These are phyloP conservation scores for Boeremia exigua DNA, from an alignment of 2,329 filamentous ascomycete genomes.

Conservation along the genomic window DNA sequence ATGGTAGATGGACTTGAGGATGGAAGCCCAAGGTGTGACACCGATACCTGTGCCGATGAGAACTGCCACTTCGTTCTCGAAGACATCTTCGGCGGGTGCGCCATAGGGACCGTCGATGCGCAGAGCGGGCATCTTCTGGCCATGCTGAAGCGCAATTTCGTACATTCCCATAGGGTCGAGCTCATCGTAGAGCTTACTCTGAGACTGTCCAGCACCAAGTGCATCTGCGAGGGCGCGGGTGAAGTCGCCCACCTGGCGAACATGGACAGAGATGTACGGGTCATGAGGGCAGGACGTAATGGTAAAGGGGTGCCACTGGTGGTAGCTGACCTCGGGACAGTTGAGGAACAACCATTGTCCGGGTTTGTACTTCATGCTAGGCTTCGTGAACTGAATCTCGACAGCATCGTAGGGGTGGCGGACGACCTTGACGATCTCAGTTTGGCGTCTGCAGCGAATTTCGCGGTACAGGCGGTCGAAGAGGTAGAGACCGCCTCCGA, in stretches of 20 bases:
- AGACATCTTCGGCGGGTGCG: slow-evolving; percentile 96
- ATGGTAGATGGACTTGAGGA: slow-evolving; percentile 98
- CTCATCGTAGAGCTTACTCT: slow-evolving; percentile 87
- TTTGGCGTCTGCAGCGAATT: slow-evolving; percentile 80
- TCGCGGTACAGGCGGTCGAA: slow-evolving; percentile 90
- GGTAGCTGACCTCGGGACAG: slow-evolving; percentile 82
- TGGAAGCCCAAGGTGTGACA: slow-evolving; percentile 84
- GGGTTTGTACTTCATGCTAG: slow-evolving; percentile 96
- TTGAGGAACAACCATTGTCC: slow-evolving; percentile 98
- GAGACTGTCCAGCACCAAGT: slow-evolving; percentile 86
- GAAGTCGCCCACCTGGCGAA: slow-evolving; percentile 96
- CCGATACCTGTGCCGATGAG: slow-evolving; percentile 87
- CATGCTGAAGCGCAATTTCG: slow-evolving; percentile 92
- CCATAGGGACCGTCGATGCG: slow-evolving; percentile 96
- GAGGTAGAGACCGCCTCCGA: slow-evolving; percentile 84
- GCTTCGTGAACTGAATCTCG: slow-evolving; percentile 96
- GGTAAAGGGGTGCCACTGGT: slow-evolving; percentile 99
- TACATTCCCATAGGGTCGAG: slow-evolving; percentile 97
- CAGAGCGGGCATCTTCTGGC: slow-evolving; percentile 87
- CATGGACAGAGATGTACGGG: slow-evolving; percentile 90
- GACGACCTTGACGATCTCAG: slow-evolving; percentile 90
- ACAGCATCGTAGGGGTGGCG: slow-evolving; percentile 96
- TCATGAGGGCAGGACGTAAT: slow-evolving; percentile 98
- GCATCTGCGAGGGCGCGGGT: slow-evolving; percentile 93
- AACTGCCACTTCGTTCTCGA: slow-evolving; percentile 88